Percentiles rank a stretch among this genome's conserved stretches.
Conservation (phyloP, 495 filamentous ascomycete species). For the Aspergillus biplanus region DNA sequence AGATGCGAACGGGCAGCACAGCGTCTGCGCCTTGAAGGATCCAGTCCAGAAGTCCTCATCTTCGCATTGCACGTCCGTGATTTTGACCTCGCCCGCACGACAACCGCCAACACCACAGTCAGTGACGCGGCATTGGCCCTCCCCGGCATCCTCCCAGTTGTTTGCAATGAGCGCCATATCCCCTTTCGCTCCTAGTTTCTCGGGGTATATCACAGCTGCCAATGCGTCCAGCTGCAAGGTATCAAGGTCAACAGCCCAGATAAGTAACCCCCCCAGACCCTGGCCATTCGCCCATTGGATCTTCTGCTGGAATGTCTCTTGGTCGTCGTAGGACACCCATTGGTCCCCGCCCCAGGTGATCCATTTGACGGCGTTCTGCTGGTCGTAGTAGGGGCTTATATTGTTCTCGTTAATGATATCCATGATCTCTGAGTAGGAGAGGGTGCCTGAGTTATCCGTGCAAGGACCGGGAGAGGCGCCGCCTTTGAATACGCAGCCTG, state of each 20-base stretch:
- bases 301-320: constrained; percentile 40
- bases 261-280: constrained; percentile 42
- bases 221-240: constrained; percentile 4
- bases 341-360: constrained; percentile 40
- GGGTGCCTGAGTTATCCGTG: constrained; percentile 32
- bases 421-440: constrained; percentile 25
- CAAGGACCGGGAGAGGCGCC: constrained; percentile 34
- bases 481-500: constrained; percentile 33
- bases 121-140: constrained; percentile 2
- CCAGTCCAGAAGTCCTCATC: neutral
- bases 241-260: constrained; percentile 40
- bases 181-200: neutral
- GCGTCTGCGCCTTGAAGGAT: constrained; percentile 2
- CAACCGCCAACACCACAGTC: neutral
- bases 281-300: constrained; percentile 36
- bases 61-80: neutral
- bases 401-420: constrained; percentile 6
- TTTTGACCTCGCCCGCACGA: neutral
- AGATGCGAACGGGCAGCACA: constrained; percentile 9
- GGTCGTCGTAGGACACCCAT: constrained; percentile 46
- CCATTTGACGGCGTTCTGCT: constrained; percentile 36
- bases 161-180: constrained; percentile 2
- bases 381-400: constrained; percentile 15
- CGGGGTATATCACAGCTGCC: neutral
- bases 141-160: constrained; percentile 3